These are phyloP conservation scores for Acacia crassicarpa DNA, from an alignment of 306 rosid genomes.

Conservation along the genomic window DNA sequence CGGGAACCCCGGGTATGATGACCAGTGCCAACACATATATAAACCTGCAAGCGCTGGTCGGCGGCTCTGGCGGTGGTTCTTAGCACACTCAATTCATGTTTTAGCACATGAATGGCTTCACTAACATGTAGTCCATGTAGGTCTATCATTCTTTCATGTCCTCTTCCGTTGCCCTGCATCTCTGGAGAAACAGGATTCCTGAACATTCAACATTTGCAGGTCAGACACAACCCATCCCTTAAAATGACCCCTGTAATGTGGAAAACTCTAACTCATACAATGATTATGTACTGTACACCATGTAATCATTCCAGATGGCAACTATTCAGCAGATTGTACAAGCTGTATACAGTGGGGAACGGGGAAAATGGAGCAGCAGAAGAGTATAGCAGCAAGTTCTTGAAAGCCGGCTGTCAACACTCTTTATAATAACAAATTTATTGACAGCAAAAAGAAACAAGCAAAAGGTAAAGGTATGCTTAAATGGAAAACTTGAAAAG, in stretches of 20 bases:
- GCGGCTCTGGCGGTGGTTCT: conserved; percentile 81
- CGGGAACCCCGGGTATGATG: conserved; percentile 96
- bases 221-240: conserved; percentile 12
- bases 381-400: conserved; percentile 1
- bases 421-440: neutral
- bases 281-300: neutral
- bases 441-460: neutral
- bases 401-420: neutral
- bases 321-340: neutral
- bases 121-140: conserved; percentile 85
- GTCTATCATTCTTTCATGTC: conserved; percentile 90
- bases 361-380: neutral
- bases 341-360: neutral
- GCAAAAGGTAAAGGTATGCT: neutral
- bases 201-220: conserved; percentile 27
- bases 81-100: conserved; percentile 75
- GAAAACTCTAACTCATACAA: neutral
- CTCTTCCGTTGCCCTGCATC: conserved; percentile 78
- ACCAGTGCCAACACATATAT: conserved; percentile 90
- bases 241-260: neutral
- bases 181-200: conserved; percentile 81
- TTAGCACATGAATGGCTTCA: conserved; percentile 86
- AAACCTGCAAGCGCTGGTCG: conserved; percentile 78
- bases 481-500: neutral
- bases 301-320: conserved; percentile 8